Evolutionary conservation across 345 rosid genomes (phyloP).

Genomic region (Clausena lansium): DNA sequence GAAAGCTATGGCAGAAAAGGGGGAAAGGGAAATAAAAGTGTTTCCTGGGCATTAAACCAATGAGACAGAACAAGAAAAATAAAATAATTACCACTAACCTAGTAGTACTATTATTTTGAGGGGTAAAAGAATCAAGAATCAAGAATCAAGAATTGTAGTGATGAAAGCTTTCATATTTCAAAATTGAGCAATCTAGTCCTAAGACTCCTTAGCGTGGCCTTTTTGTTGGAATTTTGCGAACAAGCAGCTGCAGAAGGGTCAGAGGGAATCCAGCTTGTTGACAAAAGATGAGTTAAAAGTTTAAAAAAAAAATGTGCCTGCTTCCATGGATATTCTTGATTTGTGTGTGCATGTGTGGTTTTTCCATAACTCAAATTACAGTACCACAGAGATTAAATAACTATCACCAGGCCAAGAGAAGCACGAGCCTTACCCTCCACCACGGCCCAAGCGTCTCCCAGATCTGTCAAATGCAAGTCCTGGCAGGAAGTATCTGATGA

Average conservation of each 20-base stretch:
- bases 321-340: neutral
- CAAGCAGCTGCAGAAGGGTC: neutral
- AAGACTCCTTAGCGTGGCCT: neutral
- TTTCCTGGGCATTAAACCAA: neutral
- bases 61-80: neutral
- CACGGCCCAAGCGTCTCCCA: conserved; percentile 95
- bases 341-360: neutral
- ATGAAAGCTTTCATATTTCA: neutral
- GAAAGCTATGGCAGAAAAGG: neutral
- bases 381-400: neutral
- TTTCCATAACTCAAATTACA: conserved; percentile 2
- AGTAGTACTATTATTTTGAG: neutral
- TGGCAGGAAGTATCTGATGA: conserved; percentile 22
- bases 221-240: neutral
- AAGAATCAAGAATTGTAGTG: neutral
- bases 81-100: neutral
- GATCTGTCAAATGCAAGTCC: conserved; percentile 95
- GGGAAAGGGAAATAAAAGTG: neutral
- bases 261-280: neutral
- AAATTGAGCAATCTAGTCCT: neutral
- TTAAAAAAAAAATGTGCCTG: neutral
- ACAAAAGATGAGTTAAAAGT: neutral
- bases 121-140: neutral
- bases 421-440: conserved; percentile 71
- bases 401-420: neutral